Base-by-base conservation (phyloP, 768 basidiomycete genomes). In the Collybia nuda region DNA sequence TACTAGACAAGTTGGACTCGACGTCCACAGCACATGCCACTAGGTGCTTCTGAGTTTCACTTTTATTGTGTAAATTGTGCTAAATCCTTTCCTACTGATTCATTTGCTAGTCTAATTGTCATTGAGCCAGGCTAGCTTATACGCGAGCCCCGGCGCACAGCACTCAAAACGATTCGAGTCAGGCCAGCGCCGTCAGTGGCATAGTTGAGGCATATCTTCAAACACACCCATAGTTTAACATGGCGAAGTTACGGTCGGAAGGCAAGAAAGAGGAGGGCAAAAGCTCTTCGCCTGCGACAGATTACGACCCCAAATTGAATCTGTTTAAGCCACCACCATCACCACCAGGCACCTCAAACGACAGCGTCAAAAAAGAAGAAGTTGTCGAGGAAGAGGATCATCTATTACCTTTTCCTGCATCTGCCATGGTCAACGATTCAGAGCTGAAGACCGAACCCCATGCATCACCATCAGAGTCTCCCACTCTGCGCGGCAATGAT, bases 391-490 rank as follows among this genome's bases (percentile, higher is more conserved):
- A 59, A 56, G 68, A 68, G 48, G 55, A 57, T 45, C 47, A 41
- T 50, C 47, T 55, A 51, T 62, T 62, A 54, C 64, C 51, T 48
- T 60, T 63, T 57, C 44, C 61, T 52, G 59, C 56, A 44, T 38
- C 36, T 6, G n/a, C 54, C 26, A 69, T 67, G 60, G 63, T 70
- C 53, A 41, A 63, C 57, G 71, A 71, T 54, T 39, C 59, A 48
- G 67, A 71, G 38, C 50, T 62, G 50, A 69, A 69, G 55, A 49
- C 49, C 39, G 66, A 67, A 54, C 63, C 52, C 28, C 52, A 57
- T 39, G 48, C 52, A 22, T 68, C 67, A 40, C 66, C 68, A 23
- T 72, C 72, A 26, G 66, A 67, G 59, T 71, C 70, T 11, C 69
- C 71, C 41, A 71, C 71, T 3, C 62, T 67, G 23, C 56, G 63